Conservation (phyloP, 1,284 basidiomycete genomes). For the Ceratobasidium sp. region DNA sequence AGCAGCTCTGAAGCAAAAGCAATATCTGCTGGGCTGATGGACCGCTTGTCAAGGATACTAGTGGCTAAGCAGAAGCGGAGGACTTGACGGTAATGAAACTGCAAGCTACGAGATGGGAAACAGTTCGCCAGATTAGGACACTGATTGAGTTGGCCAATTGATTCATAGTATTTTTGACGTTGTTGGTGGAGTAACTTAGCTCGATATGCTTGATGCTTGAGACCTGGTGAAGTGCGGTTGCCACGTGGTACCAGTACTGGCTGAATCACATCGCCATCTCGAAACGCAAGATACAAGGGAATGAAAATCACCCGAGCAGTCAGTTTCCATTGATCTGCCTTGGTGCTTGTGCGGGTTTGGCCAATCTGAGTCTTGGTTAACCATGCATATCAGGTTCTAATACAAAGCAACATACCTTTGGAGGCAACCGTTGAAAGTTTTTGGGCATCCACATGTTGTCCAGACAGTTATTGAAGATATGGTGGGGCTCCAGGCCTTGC, state of each 20-base stretch:
- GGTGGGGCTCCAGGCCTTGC: background rate
- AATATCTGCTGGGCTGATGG: background rate
- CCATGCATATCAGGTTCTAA: background rate
- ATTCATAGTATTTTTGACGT: background rate
- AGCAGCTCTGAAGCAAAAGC: background rate
- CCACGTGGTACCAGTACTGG: conserved; percentile 5
- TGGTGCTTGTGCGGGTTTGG: background rate
- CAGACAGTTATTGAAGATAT: conserved; percentile 4
- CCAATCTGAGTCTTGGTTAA: conserved; percentile 13
- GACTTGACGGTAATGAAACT: conserved; percentile 11
- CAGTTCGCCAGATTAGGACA: background rate
- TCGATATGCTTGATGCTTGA: conserved; percentile 4
- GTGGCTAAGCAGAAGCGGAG: conserved; percentile 5
- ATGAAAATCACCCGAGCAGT: conserved; percentile 2
- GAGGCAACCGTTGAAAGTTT: conserved; percentile 17
- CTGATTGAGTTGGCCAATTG: conserved; percentile 28
- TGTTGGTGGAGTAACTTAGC: conserved; percentile 29
- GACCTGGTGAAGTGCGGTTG: background rate
- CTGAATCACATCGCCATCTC: conserved; percentile 3
- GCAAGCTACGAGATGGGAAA: background rate
- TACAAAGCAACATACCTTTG: conserved; percentile 29
- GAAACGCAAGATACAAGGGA: conserved; percentile 20
- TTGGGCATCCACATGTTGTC: conserved; percentile 29
- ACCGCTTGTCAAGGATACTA: background rate
- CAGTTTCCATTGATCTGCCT: conserved; percentile 42